These are phyloP conservation scores for Termitomyces sp. DNA, from an alignment of 768 basidiomycete species.

Conservation along the genomic window DNA sequence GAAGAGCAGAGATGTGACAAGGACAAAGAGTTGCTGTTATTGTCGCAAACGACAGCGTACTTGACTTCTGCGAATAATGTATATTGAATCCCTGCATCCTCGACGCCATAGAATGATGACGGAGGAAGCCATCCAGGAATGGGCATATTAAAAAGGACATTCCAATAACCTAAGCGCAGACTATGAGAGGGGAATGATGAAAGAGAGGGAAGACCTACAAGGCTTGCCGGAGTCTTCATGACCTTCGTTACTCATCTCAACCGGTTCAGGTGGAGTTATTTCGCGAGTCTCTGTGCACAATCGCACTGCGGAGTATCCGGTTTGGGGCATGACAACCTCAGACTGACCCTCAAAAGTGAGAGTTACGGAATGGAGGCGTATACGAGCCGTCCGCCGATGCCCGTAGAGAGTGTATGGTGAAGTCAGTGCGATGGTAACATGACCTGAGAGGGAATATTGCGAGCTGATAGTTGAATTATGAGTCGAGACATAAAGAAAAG, in stretches of 20 bases:
- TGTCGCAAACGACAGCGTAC: conserved; percentile 45
- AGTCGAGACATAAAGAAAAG: background rate
- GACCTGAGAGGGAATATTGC: conserved; percentile 84
- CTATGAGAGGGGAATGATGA: background rate
- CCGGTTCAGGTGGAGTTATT: conserved; percentile 46
- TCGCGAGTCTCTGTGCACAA: conserved; percentile 66
- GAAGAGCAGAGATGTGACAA: conserved; percentile 54
- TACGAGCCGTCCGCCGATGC: conserved; percentile 42
- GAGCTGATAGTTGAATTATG: conserved; percentile 44
- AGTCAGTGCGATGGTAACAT: conserved; percentile 63
- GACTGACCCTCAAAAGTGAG: conserved; percentile 86
- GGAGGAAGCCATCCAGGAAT: conserved; percentile 91
- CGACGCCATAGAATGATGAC: conserved; percentile 46
- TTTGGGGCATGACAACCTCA: conserved; percentile 61
- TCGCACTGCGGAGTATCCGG: conserved; percentile 68
- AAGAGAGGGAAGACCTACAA: conserved; percentile 31
- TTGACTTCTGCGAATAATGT: conserved; percentile 64
- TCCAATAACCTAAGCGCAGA: conserved; percentile 51
- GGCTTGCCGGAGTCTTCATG: conserved; percentile 52
- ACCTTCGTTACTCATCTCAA: conserved; percentile 65
- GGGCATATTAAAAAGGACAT: conserved; percentile 74
- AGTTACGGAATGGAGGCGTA: conserved; percentile 65
- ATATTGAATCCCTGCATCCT: conserved; percentile 59
- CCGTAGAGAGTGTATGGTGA: conserved; percentile 57
- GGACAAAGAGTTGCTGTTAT: conserved; percentile 34